Base-by-base conservation (phyloP, 2,329 filamentous ascomycete genomes). In the Exophiala mesophila region DNA sequence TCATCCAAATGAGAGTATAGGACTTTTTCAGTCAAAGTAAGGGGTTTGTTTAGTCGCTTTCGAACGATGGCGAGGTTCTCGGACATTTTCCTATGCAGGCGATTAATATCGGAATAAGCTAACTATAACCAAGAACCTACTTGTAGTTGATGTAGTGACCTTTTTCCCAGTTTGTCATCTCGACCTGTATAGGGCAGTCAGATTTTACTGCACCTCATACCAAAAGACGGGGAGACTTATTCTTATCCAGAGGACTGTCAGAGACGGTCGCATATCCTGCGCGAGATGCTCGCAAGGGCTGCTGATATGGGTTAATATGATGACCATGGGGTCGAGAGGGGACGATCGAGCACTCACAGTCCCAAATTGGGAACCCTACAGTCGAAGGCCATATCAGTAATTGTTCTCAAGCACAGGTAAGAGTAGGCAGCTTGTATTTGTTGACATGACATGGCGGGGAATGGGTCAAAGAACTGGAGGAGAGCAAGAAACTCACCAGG, bases 1-100 rank as follows among this genome's bases (percentile, higher is more conserved):
- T 98, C 88, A 72, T 97, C 92, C 66, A 98, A 76, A 71, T 98
- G 92, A 51, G 90, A 97, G 78, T 98, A 98, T 59, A 97, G 79
- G 62, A 98, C 89, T 82, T 98, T 98, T 80, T 98, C 92, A 66
- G 88, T 87, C 67, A 83, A 95, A 59, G 88, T 92, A 60, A 98
- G 80, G 57, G 92, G 92, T 59, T 87, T 83, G 74, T 95, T 94
- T 56, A 98, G 79, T 62, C 92, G 83, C 60, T 74, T 69, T 63
- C 92, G 86, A 58, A 98, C 92, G 67, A 98, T 81, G 61, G 81
- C 75, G 49, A 98, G 80, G 78, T 95, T 97, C 76, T 97, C 89
- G 59, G 85, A 88, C 88, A 97, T 96, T 80, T 96, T 96, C 80
- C 87, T 88, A 69, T 36, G 45, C n/a, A 15, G 15, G 13, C 10